These are phyloP conservation scores for Mycothermus thermophilus DNA, from an alignment of 495 filamentous ascomycete species.

Conservation along the genomic window DNA sequence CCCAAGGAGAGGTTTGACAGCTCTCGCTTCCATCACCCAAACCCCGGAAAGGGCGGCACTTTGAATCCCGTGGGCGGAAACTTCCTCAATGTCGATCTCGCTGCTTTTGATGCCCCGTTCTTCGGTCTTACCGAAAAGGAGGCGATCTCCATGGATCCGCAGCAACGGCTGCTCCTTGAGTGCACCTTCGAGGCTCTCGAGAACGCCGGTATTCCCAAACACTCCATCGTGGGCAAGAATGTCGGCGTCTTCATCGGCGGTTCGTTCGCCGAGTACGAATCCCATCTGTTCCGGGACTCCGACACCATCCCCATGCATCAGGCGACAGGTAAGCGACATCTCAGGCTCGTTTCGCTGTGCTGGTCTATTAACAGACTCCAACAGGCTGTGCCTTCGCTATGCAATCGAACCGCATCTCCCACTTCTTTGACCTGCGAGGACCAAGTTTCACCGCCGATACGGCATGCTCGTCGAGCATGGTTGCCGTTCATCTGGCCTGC, in stretches of 20 bases:
- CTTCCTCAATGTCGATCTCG: constrained; percentile 59
- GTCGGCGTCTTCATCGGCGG: constrained; percentile 79
- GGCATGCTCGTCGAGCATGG: constrained; percentile 67
- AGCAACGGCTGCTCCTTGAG: constrained; percentile 64
- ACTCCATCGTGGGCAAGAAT: constrained; percentile 57
- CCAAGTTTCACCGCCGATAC: constrained; percentile 69
- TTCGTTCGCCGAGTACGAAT: constrained; percentile 73
- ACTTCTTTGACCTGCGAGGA: constrained; percentile 44
- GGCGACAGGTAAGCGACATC: constrained; percentile 24
- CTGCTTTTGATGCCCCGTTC: constrained; percentile 70
- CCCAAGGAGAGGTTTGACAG: constrained; percentile 56
- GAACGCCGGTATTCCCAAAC: constrained; percentile 72
- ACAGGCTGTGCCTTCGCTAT: constrained; percentile 32
- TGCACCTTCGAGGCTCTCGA: constrained; percentile 81
- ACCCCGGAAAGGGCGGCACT: constrained; percentile 57
- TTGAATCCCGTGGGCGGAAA: constrained; percentile 66
- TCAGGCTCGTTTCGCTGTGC: neutral
- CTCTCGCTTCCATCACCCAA: constrained; percentile 60
- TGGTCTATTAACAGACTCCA: constrained; percentile 15
- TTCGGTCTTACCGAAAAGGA: constrained; percentile 65
- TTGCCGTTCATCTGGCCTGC: constrained; percentile 59
- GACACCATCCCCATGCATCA: constrained; percentile 43
- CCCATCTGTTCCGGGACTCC: constrained; percentile 64
- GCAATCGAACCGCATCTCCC: constrained; percentile 49
- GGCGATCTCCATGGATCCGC: constrained; percentile 72